Conservation (phyloP, 2,329 filamentous ascomycete species). For the Epichloe brachyelytri region DNA sequence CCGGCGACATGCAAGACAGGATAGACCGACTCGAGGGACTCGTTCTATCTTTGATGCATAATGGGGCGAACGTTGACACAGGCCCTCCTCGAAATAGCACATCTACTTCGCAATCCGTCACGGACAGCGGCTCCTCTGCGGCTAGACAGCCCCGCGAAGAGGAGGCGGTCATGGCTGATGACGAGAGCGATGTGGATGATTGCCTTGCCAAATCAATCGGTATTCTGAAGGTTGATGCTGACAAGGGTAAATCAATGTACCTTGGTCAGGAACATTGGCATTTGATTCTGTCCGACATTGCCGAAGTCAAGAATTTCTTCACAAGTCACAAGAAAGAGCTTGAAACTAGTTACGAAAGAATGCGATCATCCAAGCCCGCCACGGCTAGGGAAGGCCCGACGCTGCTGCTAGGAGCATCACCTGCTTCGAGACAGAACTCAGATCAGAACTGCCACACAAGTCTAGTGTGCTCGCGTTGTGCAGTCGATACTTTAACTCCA, state of each 20-base stretch:
- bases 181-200: constrained; percentile 59
- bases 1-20: constrained; percentile 97
- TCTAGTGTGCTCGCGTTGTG: constrained; percentile 75
- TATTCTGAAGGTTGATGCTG: constrained; percentile 67
- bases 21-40: constrained; percentile 90
- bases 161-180: constrained; percentile 37
- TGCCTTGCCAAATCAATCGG: constrained; percentile 61
- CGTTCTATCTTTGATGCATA: constrained; percentile 89
- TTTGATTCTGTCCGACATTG: constrained; percentile 65
- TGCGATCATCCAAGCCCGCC: constrained; percentile 54
- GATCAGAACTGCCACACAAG: constrained; percentile 68
- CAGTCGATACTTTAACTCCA: constrained; percentile 80
- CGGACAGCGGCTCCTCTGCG: constrained; percentile 30
- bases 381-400: constrained; percentile 53
- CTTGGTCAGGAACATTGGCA: constrained; percentile 78
- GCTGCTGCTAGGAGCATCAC: constrained; percentile 64
- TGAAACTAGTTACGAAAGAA: constrained; percentile 66
- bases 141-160: constrained; percentile 41
- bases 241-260: constrained; percentile 68
- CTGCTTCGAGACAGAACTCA: constrained; percentile 62
- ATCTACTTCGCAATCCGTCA: constrained; percentile 24
- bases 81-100: constrained; percentile 18
- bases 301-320: constrained; percentile 91
- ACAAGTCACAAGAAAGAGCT: constrained; percentile 75
- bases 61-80: constrained; percentile 45